Evolutionary conservation across 1,284 basidiomycete genomes (phyloP).

Genomic region (Leccinum subfulvum): DNA sequence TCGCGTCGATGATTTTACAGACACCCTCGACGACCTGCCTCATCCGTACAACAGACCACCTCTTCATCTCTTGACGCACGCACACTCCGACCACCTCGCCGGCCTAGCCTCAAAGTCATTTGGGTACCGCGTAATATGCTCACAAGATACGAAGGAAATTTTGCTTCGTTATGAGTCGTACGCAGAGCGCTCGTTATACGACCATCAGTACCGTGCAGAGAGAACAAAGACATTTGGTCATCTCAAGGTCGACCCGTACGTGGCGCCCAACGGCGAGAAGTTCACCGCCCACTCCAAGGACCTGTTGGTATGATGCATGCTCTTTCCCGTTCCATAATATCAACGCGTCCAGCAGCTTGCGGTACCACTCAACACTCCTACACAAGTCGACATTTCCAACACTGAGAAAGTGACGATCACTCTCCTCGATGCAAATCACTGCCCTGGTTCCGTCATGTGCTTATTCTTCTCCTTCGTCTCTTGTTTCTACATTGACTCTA

Average conservation of each 20-base stretch:
- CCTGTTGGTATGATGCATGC: constrained; percentile 35
- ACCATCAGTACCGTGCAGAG: constrained; percentile 51
- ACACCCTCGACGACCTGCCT: constrained; percentile 33
- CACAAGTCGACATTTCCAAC: constrained; percentile 55
- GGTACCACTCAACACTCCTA: constrained; percentile 64
- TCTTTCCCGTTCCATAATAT: constrained; percentile 32
- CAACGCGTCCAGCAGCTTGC: constrained; percentile 26
- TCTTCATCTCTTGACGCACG: constrained; percentile 78
- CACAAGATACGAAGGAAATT: constrained; percentile 80
- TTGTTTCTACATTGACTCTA: neutral
- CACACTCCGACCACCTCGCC: constrained; percentile 78
- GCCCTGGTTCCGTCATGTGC: constrained; percentile 90
- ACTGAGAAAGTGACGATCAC: constrained; percentile 70
- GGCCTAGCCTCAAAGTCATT: constrained; percentile 73
- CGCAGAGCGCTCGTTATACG: constrained; percentile 55
- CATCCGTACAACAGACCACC: constrained; percentile 45
- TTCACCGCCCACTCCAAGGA: constrained; percentile 57
- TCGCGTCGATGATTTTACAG: constrained; percentile 75
- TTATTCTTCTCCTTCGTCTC: constrained; percentile 20
- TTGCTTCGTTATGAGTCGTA: constrained; percentile 73
- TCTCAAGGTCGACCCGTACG: constrained; percentile 55
- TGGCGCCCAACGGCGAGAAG: constrained; percentile 45
- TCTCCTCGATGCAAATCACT: constrained; percentile 90
- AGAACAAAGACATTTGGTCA: constrained; percentile 65
- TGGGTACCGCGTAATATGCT: constrained; percentile 68